A percentile compares a stretch with the other conserved stretches of the same genome.
These are phyloP conservation scores for Lichtheimia ornata DNA, from an alignment of 371 early-diverging fungal species.

Conservation along the genomic window DNA sequence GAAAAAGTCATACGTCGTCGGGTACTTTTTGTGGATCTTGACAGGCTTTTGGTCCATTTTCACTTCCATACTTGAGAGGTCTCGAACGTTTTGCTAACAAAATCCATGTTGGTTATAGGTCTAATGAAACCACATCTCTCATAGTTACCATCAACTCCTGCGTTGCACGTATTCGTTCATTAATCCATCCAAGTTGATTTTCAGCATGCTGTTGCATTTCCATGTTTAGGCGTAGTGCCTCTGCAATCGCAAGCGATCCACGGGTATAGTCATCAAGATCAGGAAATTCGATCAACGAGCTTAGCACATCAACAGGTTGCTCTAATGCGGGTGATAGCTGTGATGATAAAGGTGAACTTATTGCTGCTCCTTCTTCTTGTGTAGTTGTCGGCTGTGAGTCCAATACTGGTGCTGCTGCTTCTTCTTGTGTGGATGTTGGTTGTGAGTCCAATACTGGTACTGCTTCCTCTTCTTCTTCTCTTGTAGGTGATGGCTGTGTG, in stretches of 20 bases:
- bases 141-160: slow-evolving; percentile 16
- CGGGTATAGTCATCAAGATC: neutral
- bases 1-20: slow-evolving; percentile 13
- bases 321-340: neutral
- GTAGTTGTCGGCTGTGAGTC: no score
- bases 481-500: no score
- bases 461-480: no score
- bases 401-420: no score
- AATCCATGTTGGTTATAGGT: neutral
- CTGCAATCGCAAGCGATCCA: neutral
- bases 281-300: neutral
- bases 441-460: no score
- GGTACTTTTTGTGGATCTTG: slow-evolving; percentile 12
- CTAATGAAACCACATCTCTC: no score
- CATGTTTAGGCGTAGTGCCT: slow-evolving; percentile 25
- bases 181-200: slow-evolving; percentile 19
- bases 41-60: slow-evolving; percentile 3
- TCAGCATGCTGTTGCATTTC: slow-evolving; percentile 18
- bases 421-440: no score
- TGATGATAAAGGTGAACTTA: no score
- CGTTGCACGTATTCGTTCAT: slow-evolving; percentile 15
- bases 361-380: no score
- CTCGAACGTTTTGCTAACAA: slow-evolving; percentile 7
- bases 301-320: neutral
- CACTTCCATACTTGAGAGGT: slow-evolving; percentile 7